phyloP scores from a whole-genome alignment of 306 rosid species.

The Quercus cerris region DNA sequence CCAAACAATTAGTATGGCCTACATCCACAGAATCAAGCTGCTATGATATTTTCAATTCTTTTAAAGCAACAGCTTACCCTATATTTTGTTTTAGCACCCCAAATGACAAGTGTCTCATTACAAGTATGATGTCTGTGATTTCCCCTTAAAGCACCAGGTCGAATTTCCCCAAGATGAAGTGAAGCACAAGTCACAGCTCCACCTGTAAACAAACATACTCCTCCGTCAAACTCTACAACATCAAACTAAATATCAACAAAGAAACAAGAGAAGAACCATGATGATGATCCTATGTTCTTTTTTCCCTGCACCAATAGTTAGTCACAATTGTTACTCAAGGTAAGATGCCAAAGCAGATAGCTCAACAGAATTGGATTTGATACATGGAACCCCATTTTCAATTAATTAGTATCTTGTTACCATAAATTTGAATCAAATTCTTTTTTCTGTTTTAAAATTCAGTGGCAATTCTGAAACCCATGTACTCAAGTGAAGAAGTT shows the following conservation, averaged over 20 bases:
- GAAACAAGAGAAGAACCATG: too few species aligned
- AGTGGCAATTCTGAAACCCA: too few species aligned
- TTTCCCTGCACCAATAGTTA: too few species aligned
- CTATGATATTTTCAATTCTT: background rate
- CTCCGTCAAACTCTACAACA: background rate
- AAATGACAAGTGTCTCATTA: slow-evolving; percentile 77
- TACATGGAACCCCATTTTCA: too few species aligned
- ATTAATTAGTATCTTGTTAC: too few species aligned
- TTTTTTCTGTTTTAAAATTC: too few species aligned
- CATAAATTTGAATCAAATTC: too few species aligned
- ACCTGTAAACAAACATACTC: slow-evolving; percentile 35
- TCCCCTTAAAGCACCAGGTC: slow-evolving; percentile 58
- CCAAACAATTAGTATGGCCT: background rate
- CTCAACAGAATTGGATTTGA: too few species aligned
- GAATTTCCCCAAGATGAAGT: slow-evolving; percentile 69
- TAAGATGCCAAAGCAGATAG: too few species aligned
- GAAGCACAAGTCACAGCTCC: slow-evolving; percentile 76
- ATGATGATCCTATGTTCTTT: too few species aligned
- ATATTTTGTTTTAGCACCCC: slow-evolving; percentile 81
- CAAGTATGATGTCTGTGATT: slow-evolving; percentile 78
- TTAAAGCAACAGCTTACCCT: slow-evolving; percentile 41
- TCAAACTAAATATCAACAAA: background rate
- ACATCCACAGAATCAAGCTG: background rate
- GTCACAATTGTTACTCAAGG: too few species aligned
- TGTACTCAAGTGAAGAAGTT: too few species aligned